Base-by-base conservation (phyloP, 805 yeast species). In the Yarrowia porcina region DNA sequence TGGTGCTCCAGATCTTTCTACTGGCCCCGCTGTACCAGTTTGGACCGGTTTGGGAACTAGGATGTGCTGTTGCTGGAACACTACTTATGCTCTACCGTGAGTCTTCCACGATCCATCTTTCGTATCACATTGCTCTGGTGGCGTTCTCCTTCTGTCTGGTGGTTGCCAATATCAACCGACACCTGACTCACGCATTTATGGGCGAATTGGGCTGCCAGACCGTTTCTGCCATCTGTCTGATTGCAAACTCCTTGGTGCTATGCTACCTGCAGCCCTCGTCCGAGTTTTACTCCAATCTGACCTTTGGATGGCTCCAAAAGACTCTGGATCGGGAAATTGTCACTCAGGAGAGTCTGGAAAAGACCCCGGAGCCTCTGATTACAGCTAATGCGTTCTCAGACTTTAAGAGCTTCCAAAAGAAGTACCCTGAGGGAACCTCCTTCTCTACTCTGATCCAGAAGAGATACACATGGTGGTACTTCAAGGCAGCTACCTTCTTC, bases 401-500 rank as follows among this genome's bases (percentile, higher is more conserved):
- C 59, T 52, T 52, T 18, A 52, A 52, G 17, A 23, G 33, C 25
- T 52, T 52, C 33, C 42, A 52, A 3, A 36, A 23, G 13, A 52
- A 52, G 33, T 52, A 15, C 18, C 59, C 59, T 1, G 44, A 52
- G 7, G 33, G 33, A 20, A 52, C 59, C 17, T 52, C 59, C 25
- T 52, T 52, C 25, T 35, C 44, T 5, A 35, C 32, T 1, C 33
- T 52, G 30, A 36, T 52, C 17, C 59, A 17, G 4, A 35, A 36
- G 32, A 21, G 59, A 52, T 52, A 52, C 35, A 52, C 44, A 7
- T 52, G 59, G 59, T 52, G 59, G 59, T 52, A 52, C 44, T 15
- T 52, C 33, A 30, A 32, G 25, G 59, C 59, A 8, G 33, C 59
- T n/a, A 36, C 76, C 3, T 81, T 77, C 68, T 80, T 80, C 65